Percentiles rank a stretch among this genome's conserved stretches.
These are phyloP conservation scores for Dactylonectria macrodidyma DNA, from an alignment of 2,329 filamentous ascomycete species.

Conservation along the genomic window DNA sequence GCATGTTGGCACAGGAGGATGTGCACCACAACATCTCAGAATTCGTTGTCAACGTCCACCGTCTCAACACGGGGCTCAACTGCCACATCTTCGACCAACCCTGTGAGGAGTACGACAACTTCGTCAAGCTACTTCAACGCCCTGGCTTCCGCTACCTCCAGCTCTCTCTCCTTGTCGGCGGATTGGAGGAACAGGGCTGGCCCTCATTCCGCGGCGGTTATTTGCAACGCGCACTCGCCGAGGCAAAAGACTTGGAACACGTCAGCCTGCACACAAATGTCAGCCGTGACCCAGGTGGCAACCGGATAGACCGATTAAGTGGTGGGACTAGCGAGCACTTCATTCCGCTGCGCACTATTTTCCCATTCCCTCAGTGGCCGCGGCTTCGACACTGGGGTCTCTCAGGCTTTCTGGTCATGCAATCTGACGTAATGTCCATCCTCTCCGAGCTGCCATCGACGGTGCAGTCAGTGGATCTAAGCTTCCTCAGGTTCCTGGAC, in stretches of 20 bases:
- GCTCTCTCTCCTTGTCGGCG: conserved; percentile 9
- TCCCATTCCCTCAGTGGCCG: background rate
- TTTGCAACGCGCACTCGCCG: background rate
- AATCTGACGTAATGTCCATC: background rate
- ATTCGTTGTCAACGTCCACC: conserved; percentile 52
- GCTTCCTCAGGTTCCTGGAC: background rate
- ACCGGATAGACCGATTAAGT: background rate
- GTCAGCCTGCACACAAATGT: conserved; percentile 38
- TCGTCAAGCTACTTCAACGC: conserved; percentile 3
- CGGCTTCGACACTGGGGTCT: background rate
- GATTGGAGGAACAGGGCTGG: rapidly evolving
- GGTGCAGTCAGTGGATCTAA: background rate
- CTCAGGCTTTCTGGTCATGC: background rate
- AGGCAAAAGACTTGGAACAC: conserved; percentile 41
- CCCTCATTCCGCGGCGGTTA: conserved; percentile 7
- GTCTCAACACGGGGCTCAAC: conserved; percentile 49
- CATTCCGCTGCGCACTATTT: conserved; percentile 4
- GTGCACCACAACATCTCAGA: conserved; percentile 48
- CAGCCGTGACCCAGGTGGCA: background rate
- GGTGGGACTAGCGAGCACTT: background rate
- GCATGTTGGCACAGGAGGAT: conserved; percentile 41
- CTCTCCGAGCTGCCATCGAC: background rate
- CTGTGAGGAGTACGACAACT: conserved; percentile 13
- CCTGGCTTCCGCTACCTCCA: conserved; percentile 22
- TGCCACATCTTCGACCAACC: conserved; percentile 12